A percentile compares a stretch with the other conserved stretches of the same genome.
Conservation (phyloP, 1,284 basidiomycete species). For the Sphaerobolus stellatus region DNA sequence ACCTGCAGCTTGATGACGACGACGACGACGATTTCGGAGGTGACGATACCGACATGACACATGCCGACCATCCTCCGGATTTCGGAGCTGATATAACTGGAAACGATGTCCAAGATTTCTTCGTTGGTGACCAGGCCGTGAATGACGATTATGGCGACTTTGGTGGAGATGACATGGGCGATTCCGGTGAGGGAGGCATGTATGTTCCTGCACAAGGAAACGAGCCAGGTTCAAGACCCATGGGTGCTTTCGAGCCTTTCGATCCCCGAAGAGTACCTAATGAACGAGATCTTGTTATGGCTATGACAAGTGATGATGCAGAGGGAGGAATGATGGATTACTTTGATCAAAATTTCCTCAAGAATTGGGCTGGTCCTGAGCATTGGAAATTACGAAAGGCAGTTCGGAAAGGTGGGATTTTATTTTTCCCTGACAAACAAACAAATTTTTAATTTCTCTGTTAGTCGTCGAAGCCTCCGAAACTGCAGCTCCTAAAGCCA, state of each 20-base stretch:
- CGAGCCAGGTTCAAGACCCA: conserved; percentile 37
- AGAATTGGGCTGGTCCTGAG: conserved; percentile 98
- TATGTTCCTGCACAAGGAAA: conserved; percentile 45
- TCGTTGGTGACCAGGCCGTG: conserved; percentile 70
- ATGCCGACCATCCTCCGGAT: conserved; percentile 44
- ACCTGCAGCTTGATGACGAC: conserved; percentile 35
- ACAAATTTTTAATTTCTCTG: conserved; percentile 5
- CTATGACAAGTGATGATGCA: conserved; percentile 70
- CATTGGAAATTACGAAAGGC: conserved; percentile 93
- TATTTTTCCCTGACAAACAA: conserved; percentile 7
- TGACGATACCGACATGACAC: conserved; percentile 16
- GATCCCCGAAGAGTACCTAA: conserved; percentile 74
- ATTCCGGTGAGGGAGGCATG: conserved; percentile 42
- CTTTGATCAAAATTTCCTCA: conserved; percentile 87
- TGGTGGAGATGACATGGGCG: conserved; percentile 31
- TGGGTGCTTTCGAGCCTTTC: conserved; percentile 65
- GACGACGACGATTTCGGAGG: conserved; percentile 42
- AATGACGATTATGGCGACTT: conserved; percentile 44
- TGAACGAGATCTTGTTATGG: conserved; percentile 79
- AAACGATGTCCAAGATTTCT: conserved; percentile 82
- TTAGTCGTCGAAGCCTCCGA: conserved; percentile 38
- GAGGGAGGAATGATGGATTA: conserved; percentile 82
- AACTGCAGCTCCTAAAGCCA: conserved; percentile 49
- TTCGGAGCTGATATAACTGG: too few species aligned
- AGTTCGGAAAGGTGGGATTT: conserved; percentile 65